phyloP scores from a whole-genome alignment of 202 grass and related monocot species.

The Dendrocalamus latiflorus region DNA sequence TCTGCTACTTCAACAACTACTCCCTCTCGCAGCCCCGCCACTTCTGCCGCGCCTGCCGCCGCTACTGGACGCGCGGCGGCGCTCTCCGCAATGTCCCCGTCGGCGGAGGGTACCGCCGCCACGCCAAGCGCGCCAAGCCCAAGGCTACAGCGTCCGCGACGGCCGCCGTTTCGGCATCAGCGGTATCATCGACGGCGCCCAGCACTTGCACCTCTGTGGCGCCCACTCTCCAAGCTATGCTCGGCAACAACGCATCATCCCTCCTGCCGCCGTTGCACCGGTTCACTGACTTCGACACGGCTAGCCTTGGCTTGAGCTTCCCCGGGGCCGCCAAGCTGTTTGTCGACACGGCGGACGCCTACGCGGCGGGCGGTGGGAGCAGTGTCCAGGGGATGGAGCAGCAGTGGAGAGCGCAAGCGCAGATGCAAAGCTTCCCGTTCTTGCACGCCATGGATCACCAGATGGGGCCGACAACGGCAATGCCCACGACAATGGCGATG shows the following conservation, averaged over 20 bases:
- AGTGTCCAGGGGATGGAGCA: background rate
- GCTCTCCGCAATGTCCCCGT: slow-evolving; percentile 41
- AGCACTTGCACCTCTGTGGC: background rate
- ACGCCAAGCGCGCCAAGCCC: slow-evolving; percentile 28
- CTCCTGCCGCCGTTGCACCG: background rate
- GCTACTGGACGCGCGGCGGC: slow-evolving; percentile 74
- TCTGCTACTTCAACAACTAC: slow-evolving; percentile 99
- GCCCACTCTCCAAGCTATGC: background rate
- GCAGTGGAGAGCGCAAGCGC: background rate
- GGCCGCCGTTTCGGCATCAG: background rate
- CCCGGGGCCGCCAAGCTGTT: background rate
- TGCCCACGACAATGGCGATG: background rate
- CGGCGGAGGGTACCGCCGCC: slow-evolving; percentile 30
- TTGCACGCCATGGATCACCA: slow-evolving; percentile 13
- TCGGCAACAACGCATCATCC: background rate
- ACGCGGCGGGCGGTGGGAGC: background rate
- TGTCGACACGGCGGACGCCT: background rate
- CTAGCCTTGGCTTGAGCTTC: background rate
- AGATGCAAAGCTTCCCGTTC: slow-evolving; percentile 9
- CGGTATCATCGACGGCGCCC: background rate
- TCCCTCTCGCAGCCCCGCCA: slow-evolving; percentile 52
- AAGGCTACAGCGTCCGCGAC: background rate
- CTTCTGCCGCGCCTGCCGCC: slow-evolving; percentile 75
- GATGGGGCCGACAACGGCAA: background rate
- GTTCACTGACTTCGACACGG: background rate